phyloP scores from a whole-genome alignment of 2,329 filamentous ascomycete species.

The Diplocarpon mali region DNA sequence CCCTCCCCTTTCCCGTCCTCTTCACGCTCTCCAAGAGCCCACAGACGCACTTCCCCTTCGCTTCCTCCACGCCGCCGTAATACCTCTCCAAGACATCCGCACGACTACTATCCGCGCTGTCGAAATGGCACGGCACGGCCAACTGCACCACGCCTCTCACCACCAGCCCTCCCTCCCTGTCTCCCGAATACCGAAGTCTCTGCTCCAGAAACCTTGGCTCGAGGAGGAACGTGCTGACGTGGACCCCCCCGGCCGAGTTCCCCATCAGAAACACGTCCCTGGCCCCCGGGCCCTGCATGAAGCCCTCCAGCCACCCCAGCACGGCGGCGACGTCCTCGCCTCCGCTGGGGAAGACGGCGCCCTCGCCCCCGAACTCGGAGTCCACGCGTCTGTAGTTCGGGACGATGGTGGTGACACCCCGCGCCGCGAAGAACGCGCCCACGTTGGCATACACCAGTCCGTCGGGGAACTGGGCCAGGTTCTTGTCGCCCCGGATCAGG shows the following conservation, averaged over 20 bases:
- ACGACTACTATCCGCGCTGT: constrained; percentile 1
- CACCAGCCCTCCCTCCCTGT: constrained; percentile 1
- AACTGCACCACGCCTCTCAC: constrained; percentile 20
- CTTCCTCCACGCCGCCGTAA: constrained; percentile 13
- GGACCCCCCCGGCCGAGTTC: constrained; percentile 26
- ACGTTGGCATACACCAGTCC: constrained; percentile 24
- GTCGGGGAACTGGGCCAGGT: constrained; percentile 8
- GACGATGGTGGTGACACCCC: constrained; percentile 20
- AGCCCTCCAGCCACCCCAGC: constrained; percentile 17
- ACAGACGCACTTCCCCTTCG: constrained; percentile 12
- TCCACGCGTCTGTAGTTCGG: constrained; percentile 25
- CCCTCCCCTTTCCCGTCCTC: constrained; percentile 13
- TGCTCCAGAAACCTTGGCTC: constrained; percentile 14
- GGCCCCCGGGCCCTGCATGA: constrained; percentile 3
- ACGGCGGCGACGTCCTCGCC: constrained; percentile 23
- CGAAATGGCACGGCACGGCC: constrained; percentile 20
- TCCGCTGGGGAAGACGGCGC: constrained; percentile 21
- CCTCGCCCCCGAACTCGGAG: constrained; percentile 17
- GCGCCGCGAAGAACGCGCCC: constrained; percentile 22
- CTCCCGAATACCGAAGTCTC: constrained; percentile 11
- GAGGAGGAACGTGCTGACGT: constrained; percentile 23
- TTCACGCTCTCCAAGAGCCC: constrained; percentile 16
- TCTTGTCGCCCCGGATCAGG: constrained; percentile 21
- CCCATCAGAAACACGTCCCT: constrained; percentile 23
- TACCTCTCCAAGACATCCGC: constrained; percentile 14